phyloP scores from a whole-genome alignment of 129 eudicot genomes.

The Sambucus nigra region DNA sequence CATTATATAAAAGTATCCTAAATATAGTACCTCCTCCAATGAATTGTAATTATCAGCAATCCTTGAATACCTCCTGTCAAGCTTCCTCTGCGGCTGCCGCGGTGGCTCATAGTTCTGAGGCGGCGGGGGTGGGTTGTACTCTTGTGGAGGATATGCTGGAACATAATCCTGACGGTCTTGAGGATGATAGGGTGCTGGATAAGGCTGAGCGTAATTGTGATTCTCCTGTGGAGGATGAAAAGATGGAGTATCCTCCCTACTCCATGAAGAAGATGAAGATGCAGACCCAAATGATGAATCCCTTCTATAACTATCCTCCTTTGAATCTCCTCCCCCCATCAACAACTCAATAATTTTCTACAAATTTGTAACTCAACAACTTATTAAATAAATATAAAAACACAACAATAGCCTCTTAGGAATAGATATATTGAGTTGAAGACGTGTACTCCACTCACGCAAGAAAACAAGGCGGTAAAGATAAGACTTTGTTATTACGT shows the following conservation, averaged over 20 bases:
- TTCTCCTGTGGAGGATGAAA: conserved; percentile 13
- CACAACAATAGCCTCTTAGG: too few species aligned
- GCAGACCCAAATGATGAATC: conserved; percentile 32
- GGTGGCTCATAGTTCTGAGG: conserved; percentile 25
- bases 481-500: too few species aligned
- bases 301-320: conserved; percentile 27
- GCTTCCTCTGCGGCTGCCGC: conserved; percentile 44
- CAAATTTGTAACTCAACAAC: too few species aligned
- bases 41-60: conserved; percentile 86
- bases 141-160: conserved; percentile 13
- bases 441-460: too few species aligned
- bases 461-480: too few species aligned
- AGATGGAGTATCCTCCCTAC: too few species aligned
- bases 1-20: neutral
- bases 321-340: conserved; percentile 79
- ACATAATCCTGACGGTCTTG: conserved; percentile 28
- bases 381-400: too few species aligned
- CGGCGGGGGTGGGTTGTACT: conserved; percentile 29
- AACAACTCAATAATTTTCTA: conserved; percentile 15
- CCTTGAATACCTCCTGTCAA: conserved; percentile 74
- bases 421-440: too few species aligned
- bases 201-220: neutral
- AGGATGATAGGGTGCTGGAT: conserved; percentile 9
- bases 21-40: conserved; percentile 60
- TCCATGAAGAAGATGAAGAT: conserved; percentile 38